phyloP scores from a whole-genome alignment of 1,284 basidiomycete species.

The Mycena citricolor region DNA sequence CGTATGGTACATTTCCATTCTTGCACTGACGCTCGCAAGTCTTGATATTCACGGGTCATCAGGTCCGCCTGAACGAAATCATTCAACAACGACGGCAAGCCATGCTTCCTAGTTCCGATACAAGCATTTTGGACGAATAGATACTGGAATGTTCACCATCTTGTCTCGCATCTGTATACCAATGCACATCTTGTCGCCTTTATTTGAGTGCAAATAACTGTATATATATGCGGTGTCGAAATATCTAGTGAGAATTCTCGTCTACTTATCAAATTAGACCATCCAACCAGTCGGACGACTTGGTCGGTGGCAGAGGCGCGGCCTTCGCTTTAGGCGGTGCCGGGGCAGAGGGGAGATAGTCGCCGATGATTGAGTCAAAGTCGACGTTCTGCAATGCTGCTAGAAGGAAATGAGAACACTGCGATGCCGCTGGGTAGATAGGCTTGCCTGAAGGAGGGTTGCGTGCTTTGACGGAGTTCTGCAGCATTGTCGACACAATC shows the following conservation, averaged over 20 bases:
- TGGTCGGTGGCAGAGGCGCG: slow-evolving; percentile 17
- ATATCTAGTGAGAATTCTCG: too few species aligned
- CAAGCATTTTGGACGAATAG: too few species aligned
- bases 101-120: too few species aligned
- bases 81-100: slow-evolving; percentile 38
- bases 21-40: background rate
- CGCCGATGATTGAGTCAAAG: slow-evolving; percentile 71
- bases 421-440: background rate
- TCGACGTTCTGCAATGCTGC: slow-evolving; percentile 43
- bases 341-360: slow-evolving; percentile 49
- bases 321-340: slow-evolving; percentile 19
- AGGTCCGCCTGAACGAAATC: slow-evolving; percentile 40
- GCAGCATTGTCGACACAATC: slow-evolving; percentile 69
- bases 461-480: slow-evolving; percentile 56
- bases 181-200: too few species aligned
- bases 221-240: too few species aligned
- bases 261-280: slow-evolving; percentile 29
- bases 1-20: slow-evolving; percentile 48
- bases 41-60: slow-evolving; percentile 2
- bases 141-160: too few species aligned
- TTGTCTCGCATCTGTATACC: too few species aligned
- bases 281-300: slow-evolving; percentile 30
- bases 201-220: too few species aligned
- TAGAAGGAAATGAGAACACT: slow-evolving; percentile 21
- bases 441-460: slow-evolving; percentile 48